phyloP scores from a whole-genome alignment of 805 yeast genomes.

The Ogataea neopini region DNA sequence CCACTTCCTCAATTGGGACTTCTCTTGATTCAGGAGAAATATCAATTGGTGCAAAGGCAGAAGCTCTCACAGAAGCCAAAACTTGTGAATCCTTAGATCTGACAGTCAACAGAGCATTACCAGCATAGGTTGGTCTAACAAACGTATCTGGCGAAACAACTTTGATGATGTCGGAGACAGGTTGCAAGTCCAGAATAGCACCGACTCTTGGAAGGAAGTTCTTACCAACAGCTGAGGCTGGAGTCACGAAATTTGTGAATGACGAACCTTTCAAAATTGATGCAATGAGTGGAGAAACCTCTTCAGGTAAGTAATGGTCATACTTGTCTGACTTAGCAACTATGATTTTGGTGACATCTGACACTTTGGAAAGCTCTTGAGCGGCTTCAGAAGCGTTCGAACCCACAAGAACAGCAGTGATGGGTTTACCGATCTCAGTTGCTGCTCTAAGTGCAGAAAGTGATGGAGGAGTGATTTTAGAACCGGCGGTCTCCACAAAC shows the following conservation, averaged over 20 bases:
- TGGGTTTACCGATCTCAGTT: conserved; percentile 66
- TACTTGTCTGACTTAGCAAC: conserved; percentile 59
- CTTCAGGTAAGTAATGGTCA: conserved; percentile 78
- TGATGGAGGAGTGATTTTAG: conserved; percentile 63
- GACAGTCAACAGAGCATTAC: conserved; percentile 86
- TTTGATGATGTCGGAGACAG: conserved; percentile 76
- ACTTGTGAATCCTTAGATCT: conserved; percentile 64
- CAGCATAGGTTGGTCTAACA: conserved; percentile 94
- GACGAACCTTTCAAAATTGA: conserved; percentile 45
- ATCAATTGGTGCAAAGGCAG: conserved; percentile 63
- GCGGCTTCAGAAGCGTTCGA: conserved; percentile 54
- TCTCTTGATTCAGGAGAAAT: conserved; percentile 33
- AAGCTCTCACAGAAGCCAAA: conserved; percentile 76
- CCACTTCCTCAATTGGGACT: conserved; percentile 50
- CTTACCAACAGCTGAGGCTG: conserved; percentile 88
- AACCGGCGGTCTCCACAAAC: conserved; percentile 63
- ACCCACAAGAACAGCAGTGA: conserved; percentile 79
- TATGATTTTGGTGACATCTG: conserved; percentile 55
- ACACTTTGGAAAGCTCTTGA: conserved; percentile 50
- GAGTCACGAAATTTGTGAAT: conserved; percentile 71
- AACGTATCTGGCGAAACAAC: conserved; percentile 71
- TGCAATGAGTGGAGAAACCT: conserved; percentile 65
- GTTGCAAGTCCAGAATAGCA: conserved; percentile 83
- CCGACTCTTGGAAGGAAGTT: conserved; percentile 84
- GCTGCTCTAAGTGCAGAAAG: conserved; percentile 81